Evolutionary conservation across 768 basidiomycete genomes (phyloP), one percentile per base, ranked within the genome.

Genomic region (Hortiboletus flavorubellus): DNA sequence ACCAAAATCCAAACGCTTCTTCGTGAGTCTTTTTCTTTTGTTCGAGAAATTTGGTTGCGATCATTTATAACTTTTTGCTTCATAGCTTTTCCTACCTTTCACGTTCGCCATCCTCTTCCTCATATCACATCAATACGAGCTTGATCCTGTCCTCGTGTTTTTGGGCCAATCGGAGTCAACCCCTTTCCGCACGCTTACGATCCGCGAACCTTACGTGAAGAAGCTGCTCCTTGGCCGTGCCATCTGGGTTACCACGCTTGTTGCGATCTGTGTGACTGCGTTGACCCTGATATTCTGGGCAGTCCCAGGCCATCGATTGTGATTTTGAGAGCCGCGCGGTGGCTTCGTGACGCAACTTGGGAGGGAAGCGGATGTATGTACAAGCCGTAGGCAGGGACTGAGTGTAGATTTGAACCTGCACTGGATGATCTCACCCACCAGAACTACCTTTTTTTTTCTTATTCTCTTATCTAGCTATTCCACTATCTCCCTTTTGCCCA

Each of bases 91-190:
- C 77, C 80, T 98, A 29, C 96, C 97, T 0, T 98, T 97, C 73
- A 79, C 89, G 21, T 69, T 98, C 61, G 92, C 95, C 51, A 75
- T 91, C 65, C 86, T 97, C 61, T 91, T 90, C 78, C 85, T 99
- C 60, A 80, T 98, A 54, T 93, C 95, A 15, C 92, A 97, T 67
- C 93, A 95, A 72, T 98, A 98, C 73, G 94, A 97, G 71, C 86
- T 98, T 49, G 96, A 98, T 69, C 97, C 97, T 11, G 78, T 98
- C 65, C 86, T 98, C 61, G 90, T 98, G 60, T 91, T 98, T 75
- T 74, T 98, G 65, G 86, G 86, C 56, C 91, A 91, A 70, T 95
- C 93, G 42, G 97, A 98, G 71, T 97, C 95, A 39, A 97, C 94
- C 11, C 95, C 96, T 2, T 98, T 98, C 84, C 86, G 91, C 53